These are phyloP conservation scores for Prunus persica DNA, from an alignment of 306 rosid species.

Conservation along the genomic window DNA sequence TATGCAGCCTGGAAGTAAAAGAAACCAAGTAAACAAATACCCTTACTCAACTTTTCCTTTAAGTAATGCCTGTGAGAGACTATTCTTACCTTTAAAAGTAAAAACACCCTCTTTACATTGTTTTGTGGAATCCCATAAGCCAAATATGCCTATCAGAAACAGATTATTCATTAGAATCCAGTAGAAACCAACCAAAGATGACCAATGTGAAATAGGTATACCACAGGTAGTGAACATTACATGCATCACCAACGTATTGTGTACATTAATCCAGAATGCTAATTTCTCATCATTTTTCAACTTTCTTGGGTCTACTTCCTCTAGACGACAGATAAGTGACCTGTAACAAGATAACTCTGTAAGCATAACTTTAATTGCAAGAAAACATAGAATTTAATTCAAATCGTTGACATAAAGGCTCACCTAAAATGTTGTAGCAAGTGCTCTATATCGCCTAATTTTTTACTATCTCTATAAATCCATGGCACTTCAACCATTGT, in stretches of 20 bases:
- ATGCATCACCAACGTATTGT: conserved; percentile 97
- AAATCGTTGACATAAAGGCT: conserved; percentile 14
- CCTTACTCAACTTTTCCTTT: background rate
- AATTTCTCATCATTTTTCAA: conserved; percentile 85
- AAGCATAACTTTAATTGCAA: conserved; percentile 16
- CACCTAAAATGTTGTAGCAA: conserved; percentile 90
- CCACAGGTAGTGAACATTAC: conserved; percentile 40
- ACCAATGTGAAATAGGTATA: background rate
- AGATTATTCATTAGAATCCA: conserved; percentile 15
- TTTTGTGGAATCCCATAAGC: conserved; percentile 95
- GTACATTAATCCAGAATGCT: conserved; percentile 95
- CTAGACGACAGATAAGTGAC: conserved; percentile 67
- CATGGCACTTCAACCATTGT: conserved; percentile 94
- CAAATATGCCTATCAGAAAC: conserved; percentile 74
- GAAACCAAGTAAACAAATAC: conserved; percentile 22
- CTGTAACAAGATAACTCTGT: conserved; percentile 41
- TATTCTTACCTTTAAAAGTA: conserved; percentile 75
- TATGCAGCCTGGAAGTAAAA: conserved; percentile 81
- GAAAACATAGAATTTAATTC: background rate
- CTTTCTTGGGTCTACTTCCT: conserved; percentile 73
- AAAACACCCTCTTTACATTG: conserved; percentile 70
- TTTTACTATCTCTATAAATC: conserved; percentile 76
- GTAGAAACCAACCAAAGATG: conserved; percentile 19
- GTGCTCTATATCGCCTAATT: conserved; percentile 58
- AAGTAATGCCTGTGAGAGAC: background rate